Percentiles rank a stretch among this genome's conserved stretches.
Conservation (phyloP, 1,139 yeast genomes). For the Lodderomyces elongisporus region DNA sequence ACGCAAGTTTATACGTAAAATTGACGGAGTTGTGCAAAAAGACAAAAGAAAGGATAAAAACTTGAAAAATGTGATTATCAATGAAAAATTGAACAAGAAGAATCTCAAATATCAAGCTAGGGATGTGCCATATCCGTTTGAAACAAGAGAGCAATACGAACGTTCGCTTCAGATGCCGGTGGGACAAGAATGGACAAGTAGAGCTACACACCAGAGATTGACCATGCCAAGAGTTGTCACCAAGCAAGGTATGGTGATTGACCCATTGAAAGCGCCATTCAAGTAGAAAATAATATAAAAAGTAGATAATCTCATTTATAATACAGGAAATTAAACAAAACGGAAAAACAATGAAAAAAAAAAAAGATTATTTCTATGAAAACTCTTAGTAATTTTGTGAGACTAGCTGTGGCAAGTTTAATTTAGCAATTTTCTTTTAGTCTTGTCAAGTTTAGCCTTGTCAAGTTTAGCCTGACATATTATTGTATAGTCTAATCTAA, state of each 20-base stretch:
- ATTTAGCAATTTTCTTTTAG: not conserved
- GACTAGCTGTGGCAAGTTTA: not conserved
- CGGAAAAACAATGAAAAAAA: not conserved
- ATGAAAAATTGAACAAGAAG: conserved; percentile 82
- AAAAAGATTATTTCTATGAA: no score
- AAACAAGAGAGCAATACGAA: conserved; percentile 90
- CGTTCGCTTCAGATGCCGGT: conserved; percentile 92
- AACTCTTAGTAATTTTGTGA: not conserved
- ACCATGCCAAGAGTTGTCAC: conserved; percentile 86
- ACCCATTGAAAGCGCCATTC: conserved; percentile 77
- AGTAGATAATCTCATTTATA: not conserved
- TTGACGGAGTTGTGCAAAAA: conserved; percentile 67
- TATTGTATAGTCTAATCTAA: conserved; percentile 21
- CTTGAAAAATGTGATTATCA: conserved; percentile 77
- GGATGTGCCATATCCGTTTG: conserved; percentile 90
- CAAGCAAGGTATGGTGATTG: conserved; percentile 85
- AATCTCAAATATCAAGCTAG: conserved; percentile 78
- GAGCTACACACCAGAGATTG: conserved; percentile 78
- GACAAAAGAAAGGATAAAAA: conserved; percentile 75
- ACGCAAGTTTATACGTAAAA: conserved; percentile 58
- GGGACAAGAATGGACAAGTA: conserved; percentile 95
- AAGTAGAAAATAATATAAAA: conserved; percentile 22
- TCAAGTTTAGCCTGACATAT: not conserved
- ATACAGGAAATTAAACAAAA: no score
- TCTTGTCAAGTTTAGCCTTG: not conserved